Conservation (phyloP, 768 basidiomycete genomes). For the Mycena amicta region DNA sequence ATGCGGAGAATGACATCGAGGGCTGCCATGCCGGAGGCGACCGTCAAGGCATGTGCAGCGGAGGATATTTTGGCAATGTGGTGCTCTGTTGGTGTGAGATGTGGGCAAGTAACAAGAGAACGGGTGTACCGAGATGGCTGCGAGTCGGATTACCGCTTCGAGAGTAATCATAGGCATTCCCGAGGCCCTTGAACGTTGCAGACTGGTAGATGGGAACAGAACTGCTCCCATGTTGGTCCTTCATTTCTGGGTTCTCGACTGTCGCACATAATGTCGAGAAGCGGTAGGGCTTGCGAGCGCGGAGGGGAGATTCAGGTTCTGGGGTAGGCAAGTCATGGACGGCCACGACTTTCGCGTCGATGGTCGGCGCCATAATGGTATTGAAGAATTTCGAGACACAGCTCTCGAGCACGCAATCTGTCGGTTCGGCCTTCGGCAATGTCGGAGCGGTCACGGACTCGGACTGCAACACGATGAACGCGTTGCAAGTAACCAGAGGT, state of each 20-base stretch:
- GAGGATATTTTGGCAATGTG: constrained; percentile 97
- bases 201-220: constrained; percentile 98
- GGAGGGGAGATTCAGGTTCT: constrained; percentile 75
- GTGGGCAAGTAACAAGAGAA: constrained; percentile 6
- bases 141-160: constrained; percentile 96
- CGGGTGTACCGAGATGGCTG: constrained; percentile 79
- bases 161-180: constrained; percentile 89
- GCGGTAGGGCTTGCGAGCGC: constrained; percentile 74
- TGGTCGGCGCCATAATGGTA: constrained; percentile 43
- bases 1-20: constrained; percentile 93
- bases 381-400: too few relatives aligned
- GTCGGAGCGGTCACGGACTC: too few relatives aligned
- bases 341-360: constrained; percentile 38
- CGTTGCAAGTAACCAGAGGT: too few relatives aligned
- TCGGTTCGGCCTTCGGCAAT: too few relatives aligned
- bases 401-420: not conserved
- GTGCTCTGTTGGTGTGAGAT: constrained; percentile 64
- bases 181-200: constrained; percentile 94
- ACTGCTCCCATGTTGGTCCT: constrained; percentile 94
- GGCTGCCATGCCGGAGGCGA: constrained; percentile 98
- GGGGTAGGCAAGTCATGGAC: constrained; percentile 73
- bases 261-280: constrained; percentile 92
- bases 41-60: constrained; percentile 85
- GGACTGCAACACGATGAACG: too few relatives aligned
- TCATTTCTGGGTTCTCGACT: constrained; percentile 87